A percentile compares a stretch with the other conserved stretches of the same genome.
Conservation (phyloP, 1,284 basidiomycete genomes). For the Apiotrichum sp. region DNA sequence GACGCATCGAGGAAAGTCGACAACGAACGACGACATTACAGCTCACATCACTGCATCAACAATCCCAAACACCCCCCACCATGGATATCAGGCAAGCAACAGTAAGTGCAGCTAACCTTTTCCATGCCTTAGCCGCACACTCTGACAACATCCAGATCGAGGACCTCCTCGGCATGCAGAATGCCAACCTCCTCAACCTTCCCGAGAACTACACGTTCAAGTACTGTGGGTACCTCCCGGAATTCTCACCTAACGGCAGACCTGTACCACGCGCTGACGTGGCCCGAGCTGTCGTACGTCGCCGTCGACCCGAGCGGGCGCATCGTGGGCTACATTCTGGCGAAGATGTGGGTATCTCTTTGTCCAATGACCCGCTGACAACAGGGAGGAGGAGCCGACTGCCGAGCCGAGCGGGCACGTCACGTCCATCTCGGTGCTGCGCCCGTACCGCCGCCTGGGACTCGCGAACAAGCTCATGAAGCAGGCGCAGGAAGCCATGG, state of each 20-base stretch:
- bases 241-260: conserved; percentile 51
- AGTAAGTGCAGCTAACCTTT: conserved; percentile 24
- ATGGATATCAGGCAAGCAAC: conserved; percentile 53
- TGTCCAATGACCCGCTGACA: not conserved
- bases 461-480: conserved; percentile 84
- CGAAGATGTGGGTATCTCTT: conserved; percentile 66
- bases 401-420: conserved; percentile 72
- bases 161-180: conserved; percentile 83
- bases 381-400: conserved; percentile 64
- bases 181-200: conserved; percentile 78
- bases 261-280: conserved; percentile 79
- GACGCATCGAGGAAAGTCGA: too few species aligned
- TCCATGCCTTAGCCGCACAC: not conserved
- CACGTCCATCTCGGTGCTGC: conserved; percentile 81
- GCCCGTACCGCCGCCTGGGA: conserved; percentile 76
- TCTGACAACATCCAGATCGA: conserved; percentile 38
- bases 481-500: conserved; percentile 79
- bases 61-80: not conserved
- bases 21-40: too few species aligned
- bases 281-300: conserved; percentile 91
- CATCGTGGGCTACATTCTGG: conserved; percentile 89
- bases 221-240: conserved; percentile 57
- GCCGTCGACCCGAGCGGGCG: conserved; percentile 83
- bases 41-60: not conserved
- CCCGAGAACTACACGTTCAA: conserved; percentile 82